Evolutionary conservation across 495 filamentous ascomycete species (phyloP), one percentile per base, ranked within the genome.

Genomic region (Patellaria atrata): DNA sequence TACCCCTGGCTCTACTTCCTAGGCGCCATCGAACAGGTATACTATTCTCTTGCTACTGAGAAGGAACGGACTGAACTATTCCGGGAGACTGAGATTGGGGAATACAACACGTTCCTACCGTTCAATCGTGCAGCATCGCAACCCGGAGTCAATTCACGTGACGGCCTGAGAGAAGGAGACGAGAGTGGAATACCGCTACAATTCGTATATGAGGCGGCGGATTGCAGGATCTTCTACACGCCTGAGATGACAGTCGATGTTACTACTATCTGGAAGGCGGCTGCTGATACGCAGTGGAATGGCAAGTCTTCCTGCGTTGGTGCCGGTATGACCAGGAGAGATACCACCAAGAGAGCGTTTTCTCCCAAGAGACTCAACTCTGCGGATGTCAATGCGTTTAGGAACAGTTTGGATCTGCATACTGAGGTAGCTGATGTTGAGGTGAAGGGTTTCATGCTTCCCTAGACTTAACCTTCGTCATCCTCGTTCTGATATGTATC

Each of bases 151-250:
- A 58, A 58, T 24, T 20, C 40, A 1, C n/a, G 53, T 12, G 55
- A 59, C 32, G 52, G 53, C 11, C 29, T 57, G 26, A 28, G 41
- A 2, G n/a, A 40, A 16, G 43, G 41, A 25, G 54, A 56, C 22
- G 30, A 24, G 3, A 38, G 34, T 7, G 45, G 48, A 10, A 43
- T 44, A 25, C 48, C 56, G 20, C 38, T 57, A 31, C 56, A 59
- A 30, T 57, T 55, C 35, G 34, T 46, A 12, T 57, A 59, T 34
- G 52, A 59, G 37, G 41, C 48, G 16, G 54, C 56, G 7, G 48
- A 57, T 27, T 57, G 47, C 17, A 43, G 54, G 9, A 43, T 57
- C 20, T 55, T 45, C 37, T 57, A 53, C 40, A 57, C 56, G 1
- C 38, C 45, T 1, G 43, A 43, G 19, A 55, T 52, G 50, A 38